Evolutionary conservation across 225 moss, liverwort and hornwort genomes (phyloP).

Genomic region (Thuidium tamariscinum): DNA sequence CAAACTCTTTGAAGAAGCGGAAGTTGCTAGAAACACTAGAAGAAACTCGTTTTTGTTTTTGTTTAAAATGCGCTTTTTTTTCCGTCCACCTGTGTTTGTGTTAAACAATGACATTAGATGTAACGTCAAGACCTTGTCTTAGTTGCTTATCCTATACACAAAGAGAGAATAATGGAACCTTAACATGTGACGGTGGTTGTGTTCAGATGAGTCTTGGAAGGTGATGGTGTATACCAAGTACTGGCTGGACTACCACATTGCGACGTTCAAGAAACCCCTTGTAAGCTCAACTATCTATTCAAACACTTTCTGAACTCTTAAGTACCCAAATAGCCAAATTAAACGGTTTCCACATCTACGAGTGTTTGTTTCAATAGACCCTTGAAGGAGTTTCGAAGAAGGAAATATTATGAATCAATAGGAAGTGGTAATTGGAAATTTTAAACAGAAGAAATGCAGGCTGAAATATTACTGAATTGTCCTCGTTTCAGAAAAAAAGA

Average conservation of each 20-base stretch:
- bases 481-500: not conserved
- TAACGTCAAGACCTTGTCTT: not conserved
- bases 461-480: not conserved
- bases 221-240: conserved; percentile 79
- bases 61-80: not conserved
- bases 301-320: not conserved
- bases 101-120: too few species aligned
- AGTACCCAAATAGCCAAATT: not conserved
- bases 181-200: not conserved
- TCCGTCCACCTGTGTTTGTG: not conserved
- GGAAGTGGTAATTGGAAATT: not conserved
- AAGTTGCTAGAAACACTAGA: not conserved
- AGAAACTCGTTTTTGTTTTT: not conserved
- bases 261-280: conserved; percentile 77
- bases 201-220: conserved; percentile 72
- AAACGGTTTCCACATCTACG: not conserved
- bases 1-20: not conserved
- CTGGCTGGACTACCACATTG: conserved; percentile 94
- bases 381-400: too few species aligned
- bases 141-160: not conserved
- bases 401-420: not conserved
- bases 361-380: not conserved
- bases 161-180: not conserved
- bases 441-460: not conserved
- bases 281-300: conserved; percentile 16